Percentiles rank a stretch among this genome's conserved stretches.
phyloP scores from a whole-genome alignment of 805 yeast species.

The Lipomyces starkeyi region DNA sequence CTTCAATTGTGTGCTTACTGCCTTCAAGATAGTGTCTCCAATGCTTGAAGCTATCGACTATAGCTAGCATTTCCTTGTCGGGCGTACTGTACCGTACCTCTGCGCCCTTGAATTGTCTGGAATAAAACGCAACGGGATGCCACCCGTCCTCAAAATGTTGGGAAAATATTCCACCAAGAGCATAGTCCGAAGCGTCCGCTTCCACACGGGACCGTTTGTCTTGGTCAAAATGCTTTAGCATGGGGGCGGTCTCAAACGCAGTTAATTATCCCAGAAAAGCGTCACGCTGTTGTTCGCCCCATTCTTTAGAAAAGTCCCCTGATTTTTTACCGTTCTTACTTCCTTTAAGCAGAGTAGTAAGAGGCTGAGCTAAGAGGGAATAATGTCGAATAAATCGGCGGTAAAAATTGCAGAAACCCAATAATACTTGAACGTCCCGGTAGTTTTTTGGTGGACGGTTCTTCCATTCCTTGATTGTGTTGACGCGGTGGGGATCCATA shows the following conservation, averaged over 20 bases:
- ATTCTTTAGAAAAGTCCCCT: no score
- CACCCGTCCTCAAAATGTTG: background rate
- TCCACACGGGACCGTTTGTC: background rate
- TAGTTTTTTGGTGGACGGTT: background rate
- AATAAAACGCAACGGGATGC: background rate
- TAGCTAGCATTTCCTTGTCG: background rate
- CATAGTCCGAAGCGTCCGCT: background rate
- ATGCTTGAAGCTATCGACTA: slow-evolving; percentile 20
- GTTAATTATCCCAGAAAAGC: slow-evolving; percentile 30
- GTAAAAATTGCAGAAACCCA: background rate
- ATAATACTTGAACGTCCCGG: background rate
- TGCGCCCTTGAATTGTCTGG: slow-evolving; percentile 15
- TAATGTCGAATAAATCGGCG: slow-evolving; percentile 13
- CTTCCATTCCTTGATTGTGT: slow-evolving; percentile 1
- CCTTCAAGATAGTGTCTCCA: slow-evolving; percentile 22
- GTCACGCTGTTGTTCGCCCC: slow-evolving; percentile 14
- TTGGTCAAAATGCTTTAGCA: background rate
- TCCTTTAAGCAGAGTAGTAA: slow-evolving; percentile 12
- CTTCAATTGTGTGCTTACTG: background rate
- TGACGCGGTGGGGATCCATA: slow-evolving; percentile 4
- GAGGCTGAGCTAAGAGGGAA: background rate
- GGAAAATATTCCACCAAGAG: background rate
- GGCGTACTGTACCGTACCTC: slow-evolving; percentile 15
- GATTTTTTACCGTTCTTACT: no score
- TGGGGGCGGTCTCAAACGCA: background rate